Conservation (phyloP, 176 grass and related monocot species). For the Miscanthus lutarioriparius region DNA sequence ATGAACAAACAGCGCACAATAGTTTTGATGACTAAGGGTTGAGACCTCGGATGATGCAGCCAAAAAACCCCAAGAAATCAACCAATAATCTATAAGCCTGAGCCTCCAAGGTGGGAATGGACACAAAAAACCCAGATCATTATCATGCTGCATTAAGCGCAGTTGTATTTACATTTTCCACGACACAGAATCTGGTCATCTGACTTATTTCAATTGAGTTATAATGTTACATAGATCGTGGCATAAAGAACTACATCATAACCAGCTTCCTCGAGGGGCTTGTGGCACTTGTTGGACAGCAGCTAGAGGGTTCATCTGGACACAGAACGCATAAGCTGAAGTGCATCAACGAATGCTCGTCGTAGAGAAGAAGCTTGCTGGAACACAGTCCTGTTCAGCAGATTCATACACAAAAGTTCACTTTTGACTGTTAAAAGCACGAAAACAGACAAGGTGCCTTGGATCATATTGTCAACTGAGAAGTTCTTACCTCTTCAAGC, state of each 20-base stretch:
- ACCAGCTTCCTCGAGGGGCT: conserved; percentile 52
- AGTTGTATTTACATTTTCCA: neutral
- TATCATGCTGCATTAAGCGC: neutral
- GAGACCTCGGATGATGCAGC: neutral
- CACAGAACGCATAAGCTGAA: conserved; percentile 76
- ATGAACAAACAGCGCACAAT: neutral
- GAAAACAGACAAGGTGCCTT: neutral
- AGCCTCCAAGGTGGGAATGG: neutral
- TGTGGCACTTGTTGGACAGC: conserved; percentile 74
- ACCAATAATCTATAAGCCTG: neutral
- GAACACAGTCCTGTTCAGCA: conserved; percentile 36
- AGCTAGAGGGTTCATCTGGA: conserved; percentile 94
- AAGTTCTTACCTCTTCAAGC: conserved; percentile 60
- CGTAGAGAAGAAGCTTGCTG: conserved; percentile 49
- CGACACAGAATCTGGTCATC: neutral
- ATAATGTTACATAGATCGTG: conserved; percentile 9
- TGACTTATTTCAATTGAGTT: neutral
- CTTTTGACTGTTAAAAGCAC: neutral
- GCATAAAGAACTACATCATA: conserved; percentile 21
- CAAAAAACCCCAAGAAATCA: neutral
- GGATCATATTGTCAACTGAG: neutral
- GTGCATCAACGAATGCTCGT: conserved; percentile 60
- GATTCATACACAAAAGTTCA: neutral
- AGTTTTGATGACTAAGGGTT: neutral
- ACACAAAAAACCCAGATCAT: neutral